Percentiles rank a stretch among this genome's conserved stretches.
Evolutionary conservation across 2,329 filamentous ascomycete species (phyloP).

Genomic region (Diaporthe capsici): DNA sequence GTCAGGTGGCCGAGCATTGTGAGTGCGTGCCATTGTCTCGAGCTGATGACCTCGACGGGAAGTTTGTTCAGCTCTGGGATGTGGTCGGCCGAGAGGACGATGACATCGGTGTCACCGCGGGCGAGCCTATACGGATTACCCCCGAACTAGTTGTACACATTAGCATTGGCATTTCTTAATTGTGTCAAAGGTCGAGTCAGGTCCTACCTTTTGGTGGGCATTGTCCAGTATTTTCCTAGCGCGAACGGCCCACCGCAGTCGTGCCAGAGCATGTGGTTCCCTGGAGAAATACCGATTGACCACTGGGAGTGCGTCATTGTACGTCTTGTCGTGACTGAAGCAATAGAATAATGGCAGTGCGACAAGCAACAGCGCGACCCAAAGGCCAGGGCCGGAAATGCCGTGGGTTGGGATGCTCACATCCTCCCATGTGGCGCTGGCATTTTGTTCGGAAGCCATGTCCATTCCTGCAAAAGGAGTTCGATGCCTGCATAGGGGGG

Average conservation of each 20-base stretch:
- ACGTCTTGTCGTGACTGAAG: not conserved
- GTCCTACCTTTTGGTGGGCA: not conserved
- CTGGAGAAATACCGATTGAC: slow-evolving; percentile 1
- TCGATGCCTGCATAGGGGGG: not conserved
- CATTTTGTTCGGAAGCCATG: not conserved
- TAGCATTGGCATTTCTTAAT: not conserved
- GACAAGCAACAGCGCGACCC: not conserved
- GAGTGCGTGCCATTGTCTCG: not conserved
- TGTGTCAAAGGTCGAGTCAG: not conserved
- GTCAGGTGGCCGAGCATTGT: not conserved
- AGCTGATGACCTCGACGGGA: not conserved
- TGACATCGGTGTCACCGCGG: not conserved
- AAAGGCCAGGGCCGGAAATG: not conserved
- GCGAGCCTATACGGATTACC: not conserved
- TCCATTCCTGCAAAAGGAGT: not conserved
- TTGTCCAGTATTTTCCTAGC: slow-evolving; percentile 1
- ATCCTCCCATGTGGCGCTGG: not conserved
- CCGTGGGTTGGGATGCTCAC: not conserved
- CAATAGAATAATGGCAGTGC: not conserved
- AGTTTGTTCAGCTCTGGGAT: not conserved
- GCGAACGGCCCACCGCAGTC: not conserved
- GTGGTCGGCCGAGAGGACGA: not conserved
- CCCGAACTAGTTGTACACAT: not conserved
- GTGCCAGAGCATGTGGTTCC: not conserved
- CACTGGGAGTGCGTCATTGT: not conserved